Percentiles rank a stretch among this genome's conserved stretches.
Evolutionary conservation across 2,329 filamentous ascomycete genomes (phyloP).

Genomic region (Trichoderma hamatum): DNA sequence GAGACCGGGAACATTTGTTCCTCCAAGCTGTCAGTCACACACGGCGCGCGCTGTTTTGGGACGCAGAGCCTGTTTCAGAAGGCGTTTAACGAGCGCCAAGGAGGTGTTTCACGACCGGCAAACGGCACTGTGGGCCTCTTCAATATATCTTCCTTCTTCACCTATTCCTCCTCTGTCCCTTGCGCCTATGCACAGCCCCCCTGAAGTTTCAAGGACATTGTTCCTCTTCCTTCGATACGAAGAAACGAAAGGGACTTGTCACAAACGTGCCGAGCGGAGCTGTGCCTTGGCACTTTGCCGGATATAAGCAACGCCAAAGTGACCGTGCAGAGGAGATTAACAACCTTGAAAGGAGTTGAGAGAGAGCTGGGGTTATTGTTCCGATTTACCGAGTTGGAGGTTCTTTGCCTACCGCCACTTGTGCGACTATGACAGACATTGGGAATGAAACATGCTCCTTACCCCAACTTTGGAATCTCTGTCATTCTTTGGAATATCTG

Average conservation of each 20-base stretch:
- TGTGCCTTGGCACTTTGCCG: background rate
- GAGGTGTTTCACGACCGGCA: slow-evolving; percentile 19
- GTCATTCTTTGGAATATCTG: background rate
- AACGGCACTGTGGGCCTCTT: slow-evolving; percentile 1
- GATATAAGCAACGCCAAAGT: background rate
- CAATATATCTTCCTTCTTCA: background rate
- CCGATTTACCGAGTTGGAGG: slow-evolving; percentile 1
- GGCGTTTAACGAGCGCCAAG: slow-evolving; percentile 7
- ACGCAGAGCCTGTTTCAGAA: slow-evolving; percentile 19
- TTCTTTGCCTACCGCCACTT: background rate
- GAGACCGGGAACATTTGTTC: slow-evolving; percentile 16
- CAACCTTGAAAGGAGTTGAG: background rate
- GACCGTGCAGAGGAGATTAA: background rate
- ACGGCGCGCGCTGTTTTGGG: slow-evolving; percentile 13
- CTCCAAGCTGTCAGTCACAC: slow-evolving; percentile 2
- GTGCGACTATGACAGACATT: background rate
- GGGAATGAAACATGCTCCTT: slow-evolving; percentile 10
- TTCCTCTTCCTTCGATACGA: background rate
- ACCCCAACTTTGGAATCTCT: background rate
- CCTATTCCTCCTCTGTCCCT: background rate
- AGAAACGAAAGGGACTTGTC: background rate
- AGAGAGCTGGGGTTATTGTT: background rate
- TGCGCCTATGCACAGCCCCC: slow-evolving; percentile 3
- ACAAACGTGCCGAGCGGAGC: background rate
- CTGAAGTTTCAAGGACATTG: background rate